Evolutionary conservation across 345 rosid species (phyloP), one percentile per base, ranked within the genome.

Genomic region (Physaria fendleri): DNA sequence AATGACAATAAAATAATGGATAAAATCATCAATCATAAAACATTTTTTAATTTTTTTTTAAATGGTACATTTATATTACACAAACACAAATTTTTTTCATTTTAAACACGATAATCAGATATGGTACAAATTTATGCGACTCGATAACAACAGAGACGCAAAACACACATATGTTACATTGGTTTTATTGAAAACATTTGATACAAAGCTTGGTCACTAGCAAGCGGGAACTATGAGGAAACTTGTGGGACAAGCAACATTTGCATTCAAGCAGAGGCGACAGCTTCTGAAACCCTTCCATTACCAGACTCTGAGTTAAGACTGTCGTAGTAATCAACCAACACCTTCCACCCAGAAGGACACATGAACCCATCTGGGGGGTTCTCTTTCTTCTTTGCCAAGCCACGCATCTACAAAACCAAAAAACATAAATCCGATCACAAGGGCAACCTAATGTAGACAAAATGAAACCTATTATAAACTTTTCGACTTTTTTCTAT

Each of bases 321-420:
- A 61, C 95, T 84, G 51, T 81, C 95, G 5, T 90, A 90, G 73
- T 87, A 87, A 5, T 90, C 97, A 3, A 85, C 95, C 85, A 87
- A 60, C 64, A 90, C 95, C 13, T 88, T 47, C 96, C 98, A 92
- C 27, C 98, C 96, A 18, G 88, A 83, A 0, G 96, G 96, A 73
- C 98, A 92, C 98, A 92, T 88, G 73, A 92, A 92, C 14, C 98
- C 98, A 11, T 81, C 87, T 22, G 98, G 95, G 42, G 98, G 96
- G 44, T 76, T 84, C 80, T 92, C 96, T 68, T 84, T 85, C 82
- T 73, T 85, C 90, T 74, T 92, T 8, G 98, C 98, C 11, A 92
- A 89, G 21, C 82, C 66, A 47, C 96, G 79, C 98, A 92, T 92
- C 98, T 87, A 81, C 24, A 54, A 24, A 58, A 54, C 9, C n/a